Evolutionary conservation across 129 eudicot genomes (phyloP).

Genomic region (Kitagawia praeruptora): DNA sequence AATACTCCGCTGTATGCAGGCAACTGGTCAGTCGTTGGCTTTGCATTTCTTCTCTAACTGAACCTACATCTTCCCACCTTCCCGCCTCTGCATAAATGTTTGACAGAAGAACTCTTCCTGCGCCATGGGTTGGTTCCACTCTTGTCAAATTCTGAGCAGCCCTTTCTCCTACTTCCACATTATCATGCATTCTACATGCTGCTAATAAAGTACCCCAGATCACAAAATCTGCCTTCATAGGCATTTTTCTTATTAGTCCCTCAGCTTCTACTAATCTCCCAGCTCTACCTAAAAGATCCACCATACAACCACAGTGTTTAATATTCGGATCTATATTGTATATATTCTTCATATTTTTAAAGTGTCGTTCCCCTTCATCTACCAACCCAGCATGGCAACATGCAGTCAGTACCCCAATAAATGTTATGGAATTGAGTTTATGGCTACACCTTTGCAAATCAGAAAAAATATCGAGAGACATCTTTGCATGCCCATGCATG

Average conservation of each 20-base stretch:
- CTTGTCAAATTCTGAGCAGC: slow-evolving; percentile 65
- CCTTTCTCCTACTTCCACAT: slow-evolving; percentile 67
- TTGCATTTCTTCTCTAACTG: slow-evolving; percentile 48
- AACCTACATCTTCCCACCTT: slow-evolving; percentile 75
- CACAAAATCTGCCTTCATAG: slow-evolving; percentile 88
- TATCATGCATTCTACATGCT: slow-evolving; percentile 53
- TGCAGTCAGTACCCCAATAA: slow-evolving; percentile 82
- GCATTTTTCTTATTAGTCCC: slow-evolving; percentile 54
- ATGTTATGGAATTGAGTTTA: slow-evolving; percentile 59
- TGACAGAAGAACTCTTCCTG: slow-evolving; percentile 64
- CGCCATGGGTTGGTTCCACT: slow-evolving; percentile 76
- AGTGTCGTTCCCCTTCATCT: slow-evolving; percentile 51
- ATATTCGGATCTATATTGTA: slow-evolving; percentile 59
- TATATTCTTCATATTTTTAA: slow-evolving; percentile 45
- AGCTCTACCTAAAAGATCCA: slow-evolving; percentile 82
- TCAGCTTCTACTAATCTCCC: slow-evolving; percentile 80
- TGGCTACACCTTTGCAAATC: slow-evolving; percentile 42
- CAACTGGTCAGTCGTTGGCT: slow-evolving; percentile 36
- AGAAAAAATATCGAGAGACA: slow-evolving; percentile 41
- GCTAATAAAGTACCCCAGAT: slow-evolving; percentile 86
- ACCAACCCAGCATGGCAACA: slow-evolving; percentile 93
- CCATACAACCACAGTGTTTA: slow-evolving; percentile 92
- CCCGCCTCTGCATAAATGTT: slow-evolving; percentile 78
- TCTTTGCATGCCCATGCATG: slow-evolving; percentile 76
- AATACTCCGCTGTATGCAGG: slow-evolving; percentile 72